phyloP scores from a whole-genome alignment of 2,329 filamentous ascomycete genomes.

The Aspergillus sp. region DNA sequence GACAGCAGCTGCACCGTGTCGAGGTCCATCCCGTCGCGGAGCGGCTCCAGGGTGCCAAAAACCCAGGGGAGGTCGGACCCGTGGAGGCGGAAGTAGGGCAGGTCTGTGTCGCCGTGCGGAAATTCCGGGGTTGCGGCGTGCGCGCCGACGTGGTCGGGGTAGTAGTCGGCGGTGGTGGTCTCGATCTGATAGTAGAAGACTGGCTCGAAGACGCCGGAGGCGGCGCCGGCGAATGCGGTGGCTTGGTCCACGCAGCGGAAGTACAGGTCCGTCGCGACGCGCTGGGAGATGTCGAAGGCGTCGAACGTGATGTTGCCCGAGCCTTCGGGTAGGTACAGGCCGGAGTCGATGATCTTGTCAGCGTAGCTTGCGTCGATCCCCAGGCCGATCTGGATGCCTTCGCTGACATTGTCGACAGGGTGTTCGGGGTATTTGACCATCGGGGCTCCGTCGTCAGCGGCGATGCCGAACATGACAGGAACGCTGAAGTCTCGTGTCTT shows the following conservation, averaged over 20 bases:
- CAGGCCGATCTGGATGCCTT: conserved; percentile 46
- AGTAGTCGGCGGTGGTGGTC: conserved; percentile 52
- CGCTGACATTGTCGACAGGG: conserved; percentile 40
- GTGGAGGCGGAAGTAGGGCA: conserved; percentile 53
- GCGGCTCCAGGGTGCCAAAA: conserved; percentile 51
- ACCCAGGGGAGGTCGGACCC: conserved; percentile 55
- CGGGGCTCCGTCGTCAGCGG: conserved; percentile 56
- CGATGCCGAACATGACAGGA: conserved; percentile 57
- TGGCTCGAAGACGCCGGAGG: conserved; percentile 44
- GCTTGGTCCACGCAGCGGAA: conserved; percentile 61
- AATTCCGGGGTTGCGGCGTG: conserved; percentile 38
- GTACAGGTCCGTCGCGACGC: conserved; percentile 56
- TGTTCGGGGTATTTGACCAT: conserved; percentile 51
- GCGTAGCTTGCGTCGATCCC: conserved; percentile 45
- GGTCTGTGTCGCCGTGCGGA: conserved; percentile 48
- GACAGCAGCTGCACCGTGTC: conserved; percentile 46
- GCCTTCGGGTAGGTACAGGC: conserved; percentile 51
- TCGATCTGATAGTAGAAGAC: conserved; percentile 62
- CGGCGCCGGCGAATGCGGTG: conserved; percentile 51
- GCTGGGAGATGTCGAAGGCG: conserved; percentile 55
- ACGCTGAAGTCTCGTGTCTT: conserved; percentile 50
- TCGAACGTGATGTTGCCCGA: conserved; percentile 53
- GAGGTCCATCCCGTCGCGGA: conserved; percentile 53
- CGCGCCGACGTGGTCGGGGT: conserved; percentile 52
- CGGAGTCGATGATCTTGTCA: conserved; percentile 43